These are phyloP conservation scores for Pyrenophora graminea DNA, from an alignment of 2,329 filamentous ascomycete genomes.

Conservation along the genomic window DNA sequence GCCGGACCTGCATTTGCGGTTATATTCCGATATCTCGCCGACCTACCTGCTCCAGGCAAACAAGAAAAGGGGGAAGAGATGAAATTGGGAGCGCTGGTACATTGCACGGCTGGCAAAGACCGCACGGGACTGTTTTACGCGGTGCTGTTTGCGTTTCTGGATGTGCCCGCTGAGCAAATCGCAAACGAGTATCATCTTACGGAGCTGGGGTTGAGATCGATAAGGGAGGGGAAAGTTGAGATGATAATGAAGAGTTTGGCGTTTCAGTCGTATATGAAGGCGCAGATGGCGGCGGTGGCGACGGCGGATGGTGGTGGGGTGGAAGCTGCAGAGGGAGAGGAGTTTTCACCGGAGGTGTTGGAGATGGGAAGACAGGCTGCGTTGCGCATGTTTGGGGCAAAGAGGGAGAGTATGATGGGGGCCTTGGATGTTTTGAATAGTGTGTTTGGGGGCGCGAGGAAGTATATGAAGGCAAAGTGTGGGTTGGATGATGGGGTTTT, in stretches of 20 bases:
- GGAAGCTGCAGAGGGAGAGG: constrained; percentile 47
- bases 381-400: constrained; percentile 45
- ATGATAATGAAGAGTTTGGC: constrained; percentile 50
- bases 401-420: constrained; percentile 57
- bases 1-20: constrained; percentile 59
- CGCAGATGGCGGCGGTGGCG: constrained; percentile 16
- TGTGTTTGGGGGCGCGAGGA: constrained; percentile 66
- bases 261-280: constrained; percentile 31
- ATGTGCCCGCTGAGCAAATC: constrained; percentile 61
- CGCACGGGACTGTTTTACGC: constrained; percentile 73
- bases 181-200: constrained; percentile 72
- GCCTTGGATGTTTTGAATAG: constrained; percentile 60
- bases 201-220: constrained; percentile 59
- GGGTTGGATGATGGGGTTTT: constrained; percentile 62
- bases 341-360: constrained; percentile 44
- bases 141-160: constrained; percentile 66
- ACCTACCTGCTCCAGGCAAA: constrained; percentile 34
- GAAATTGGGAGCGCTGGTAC: constrained; percentile 61
- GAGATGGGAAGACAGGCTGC: constrained; percentile 33
- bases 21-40: constrained; percentile 64
- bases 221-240: constrained; percentile 54
- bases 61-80: constrained; percentile 18
- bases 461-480: constrained; percentile 64
- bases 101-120: constrained; percentile 80
- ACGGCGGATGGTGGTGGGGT: constrained; percentile 20